Base-by-base conservation (phyloP, 208 protist genomes). In the Leishmania mexicana region DNA sequence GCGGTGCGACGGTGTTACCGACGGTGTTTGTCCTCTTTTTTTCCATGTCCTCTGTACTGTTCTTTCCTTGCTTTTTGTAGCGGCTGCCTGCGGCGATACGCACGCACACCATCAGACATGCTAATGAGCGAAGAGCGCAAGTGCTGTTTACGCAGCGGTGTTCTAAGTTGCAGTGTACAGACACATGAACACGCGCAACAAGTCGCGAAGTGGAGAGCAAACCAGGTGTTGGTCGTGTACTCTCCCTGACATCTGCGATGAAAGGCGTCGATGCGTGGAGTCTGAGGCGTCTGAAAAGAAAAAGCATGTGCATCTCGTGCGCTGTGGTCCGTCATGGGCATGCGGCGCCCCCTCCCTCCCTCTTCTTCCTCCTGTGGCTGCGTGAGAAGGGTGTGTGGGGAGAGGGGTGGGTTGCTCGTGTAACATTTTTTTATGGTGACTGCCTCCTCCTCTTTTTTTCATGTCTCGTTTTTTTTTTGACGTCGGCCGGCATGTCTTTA, bases 11-110 rank as follows among this genome's bases (percentile, higher is more conserved):
- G 28, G 70, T 21, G 70, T 2, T 45, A 53, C 28, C 35, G 64
- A 5, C 28, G 40, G n/a, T 3, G 17, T 75, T 73, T 62, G 1
- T 78, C 17, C 78, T 51, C 51, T 78, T 35, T 75, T 13, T 42
- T 60, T 77, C 57, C 17, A n/a, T 76, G 53, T 11, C 54, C 54
- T 84, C 35, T 75, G 70, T 85, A 42, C 53, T 80, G 11, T 40
- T 81, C 64, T 73, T 79, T 67, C 35, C 58, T 45, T 65, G 51
- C 42, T 64, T 81, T 65, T 81, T 75, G 68, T 62, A 54, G 51
- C 72, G 58, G 51, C 42, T 45, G 3, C 51, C 45, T 15, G 13
- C 24, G 17, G 47, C 10, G 7, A 35, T 21, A 24, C 45, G 40
- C 11, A 24, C 47, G 58, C 47, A 58, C 40, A 53, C 68, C 0